These are phyloP conservation scores for Colletotrichum filicis DNA, from an alignment of 2,329 filamentous ascomycete species.

Conservation along the genomic window DNA sequence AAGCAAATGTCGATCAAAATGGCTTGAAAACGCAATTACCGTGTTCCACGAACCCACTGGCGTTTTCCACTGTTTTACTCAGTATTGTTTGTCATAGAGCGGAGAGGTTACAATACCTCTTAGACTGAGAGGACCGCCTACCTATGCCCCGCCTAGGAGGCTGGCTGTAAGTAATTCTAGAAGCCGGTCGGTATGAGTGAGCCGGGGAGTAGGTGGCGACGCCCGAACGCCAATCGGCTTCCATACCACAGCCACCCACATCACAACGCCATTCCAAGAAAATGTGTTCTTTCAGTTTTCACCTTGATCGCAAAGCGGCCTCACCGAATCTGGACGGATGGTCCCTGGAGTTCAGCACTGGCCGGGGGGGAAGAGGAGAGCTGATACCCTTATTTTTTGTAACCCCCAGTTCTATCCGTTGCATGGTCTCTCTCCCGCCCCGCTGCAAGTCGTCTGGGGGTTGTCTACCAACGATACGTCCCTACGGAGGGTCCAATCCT, in stretches of 20 bases:
- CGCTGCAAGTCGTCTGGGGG: too few species aligned
- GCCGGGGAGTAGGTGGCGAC: not conserved
- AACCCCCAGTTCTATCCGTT: not conserved
- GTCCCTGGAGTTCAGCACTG: slow-evolving; percentile 6
- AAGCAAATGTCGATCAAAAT: not conserved
- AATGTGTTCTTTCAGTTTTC: not conserved
- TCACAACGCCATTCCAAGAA: slow-evolving; percentile 17
- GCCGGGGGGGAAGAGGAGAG: not conserved
- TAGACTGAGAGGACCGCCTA: not conserved
- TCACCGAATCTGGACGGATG: slow-evolving; percentile 20
- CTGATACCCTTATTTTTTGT: not conserved
- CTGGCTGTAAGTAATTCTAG: not conserved
- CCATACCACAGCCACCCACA: slow-evolving; percentile 10
- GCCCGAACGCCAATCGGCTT: slow-evolving; percentile 27
- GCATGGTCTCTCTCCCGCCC: not conserved
- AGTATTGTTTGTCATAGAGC: not conserved
- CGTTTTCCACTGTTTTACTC: not conserved
- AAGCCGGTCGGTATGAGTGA: slow-evolving; percentile 12
- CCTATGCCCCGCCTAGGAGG: not conserved
- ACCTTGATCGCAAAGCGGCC: slow-evolving; percentile 2
- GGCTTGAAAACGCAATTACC: not conserved
- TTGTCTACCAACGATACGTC: not conserved
- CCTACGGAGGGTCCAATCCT: not conserved
- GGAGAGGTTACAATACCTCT: not conserved
- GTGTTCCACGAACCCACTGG: slow-evolving; percentile 13